Conservation (phyloP, 176 grass and related monocot species). For the Bolboschoenus planiculmis region DNA sequence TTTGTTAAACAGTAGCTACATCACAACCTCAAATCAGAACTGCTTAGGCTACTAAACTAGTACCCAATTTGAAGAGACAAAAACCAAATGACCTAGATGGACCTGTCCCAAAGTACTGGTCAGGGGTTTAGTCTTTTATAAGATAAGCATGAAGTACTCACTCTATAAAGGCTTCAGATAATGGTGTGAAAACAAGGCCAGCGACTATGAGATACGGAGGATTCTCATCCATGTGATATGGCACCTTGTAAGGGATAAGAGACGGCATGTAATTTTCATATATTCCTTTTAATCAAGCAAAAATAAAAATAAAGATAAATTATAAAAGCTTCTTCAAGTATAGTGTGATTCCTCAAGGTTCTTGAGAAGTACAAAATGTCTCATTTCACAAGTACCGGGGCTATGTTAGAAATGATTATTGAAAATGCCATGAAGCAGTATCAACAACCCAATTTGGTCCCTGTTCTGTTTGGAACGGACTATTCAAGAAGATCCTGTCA, state of each 20-base stretch:
- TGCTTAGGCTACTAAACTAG: not conserved
- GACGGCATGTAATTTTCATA: not conserved
- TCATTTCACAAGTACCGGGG: conserved; percentile 10
- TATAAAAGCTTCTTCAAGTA: not conserved
- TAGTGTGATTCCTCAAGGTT: not conserved
- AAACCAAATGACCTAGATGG: not conserved
- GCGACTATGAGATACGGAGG: conserved; percentile 95
- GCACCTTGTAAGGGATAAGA: conserved; percentile 50
- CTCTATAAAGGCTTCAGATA: conserved; percentile 93
- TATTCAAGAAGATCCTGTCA: not conserved
- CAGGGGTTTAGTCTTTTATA: not conserved
- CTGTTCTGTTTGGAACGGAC: not conserved
- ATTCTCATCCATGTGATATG: conserved; percentile 68
- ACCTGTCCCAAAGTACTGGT: not conserved
- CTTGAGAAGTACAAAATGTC: conserved; percentile 23
- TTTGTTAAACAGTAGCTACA: not conserved
- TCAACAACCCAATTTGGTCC: not conserved
- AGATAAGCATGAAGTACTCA: conserved; percentile 36
- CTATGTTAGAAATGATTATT: conserved; percentile 15
- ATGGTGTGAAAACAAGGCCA: conserved; percentile 94
- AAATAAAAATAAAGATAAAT: not conserved
- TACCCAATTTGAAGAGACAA: not conserved
- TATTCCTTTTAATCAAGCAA: not conserved
- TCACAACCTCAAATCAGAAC: not conserved
- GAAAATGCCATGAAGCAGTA: not conserved